These are phyloP conservation scores for Cladosporium sp. DNA, from an alignment of 2,329 filamentous ascomycete species.

Conservation along the genomic window DNA sequence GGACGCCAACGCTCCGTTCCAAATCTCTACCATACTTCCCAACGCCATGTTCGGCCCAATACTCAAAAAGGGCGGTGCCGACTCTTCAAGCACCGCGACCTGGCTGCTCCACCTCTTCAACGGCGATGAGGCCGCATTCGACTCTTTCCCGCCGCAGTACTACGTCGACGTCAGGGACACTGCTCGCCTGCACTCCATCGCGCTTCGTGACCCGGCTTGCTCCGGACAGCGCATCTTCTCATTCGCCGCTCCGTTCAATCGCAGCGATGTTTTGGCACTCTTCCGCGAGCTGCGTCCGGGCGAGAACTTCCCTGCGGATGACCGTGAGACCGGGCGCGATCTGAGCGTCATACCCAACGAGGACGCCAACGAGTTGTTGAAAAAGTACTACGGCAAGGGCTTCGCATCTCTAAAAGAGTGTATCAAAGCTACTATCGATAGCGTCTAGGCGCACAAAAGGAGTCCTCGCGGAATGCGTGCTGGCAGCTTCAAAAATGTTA, in stretches of 20 bases:
- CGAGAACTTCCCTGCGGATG: conserved; percentile 26
- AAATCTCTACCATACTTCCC: conserved; percentile 42
- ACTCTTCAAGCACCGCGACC: not conserved
- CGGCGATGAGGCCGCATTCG: not conserved
- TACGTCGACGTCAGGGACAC: conserved; percentile 51
- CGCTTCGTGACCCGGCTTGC: conserved; percentile 48
- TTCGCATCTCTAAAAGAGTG: conserved; percentile 29
- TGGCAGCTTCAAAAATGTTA: no score
- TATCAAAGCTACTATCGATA: conserved; percentile 18
- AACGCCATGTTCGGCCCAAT: conserved; percentile 29
- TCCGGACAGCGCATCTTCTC: conserved; percentile 55
- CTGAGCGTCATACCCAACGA: conserved; percentile 30
- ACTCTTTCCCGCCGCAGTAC: conserved; percentile 24
- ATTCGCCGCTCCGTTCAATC: conserved; percentile 50
- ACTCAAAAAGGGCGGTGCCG: not conserved
- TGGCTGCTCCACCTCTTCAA: not conserved
- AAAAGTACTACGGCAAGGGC: conserved; percentile 33
- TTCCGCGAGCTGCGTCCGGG: conserved; percentile 43
- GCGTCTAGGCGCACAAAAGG: not conserved
- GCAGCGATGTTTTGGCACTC: conserved; percentile 46
- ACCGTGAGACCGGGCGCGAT: conserved; percentile 26
- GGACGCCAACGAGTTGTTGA: conserved; percentile 29
- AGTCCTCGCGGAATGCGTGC: no score
- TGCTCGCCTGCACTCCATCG: conserved; percentile 55
- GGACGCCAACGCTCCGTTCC: conserved; percentile 46